A percentile compares a stretch with the other conserved stretches of the same genome.
Conservation (phyloP, 2,329 filamentous ascomycete genomes). For the Chrysoporthe cubensis region DNA sequence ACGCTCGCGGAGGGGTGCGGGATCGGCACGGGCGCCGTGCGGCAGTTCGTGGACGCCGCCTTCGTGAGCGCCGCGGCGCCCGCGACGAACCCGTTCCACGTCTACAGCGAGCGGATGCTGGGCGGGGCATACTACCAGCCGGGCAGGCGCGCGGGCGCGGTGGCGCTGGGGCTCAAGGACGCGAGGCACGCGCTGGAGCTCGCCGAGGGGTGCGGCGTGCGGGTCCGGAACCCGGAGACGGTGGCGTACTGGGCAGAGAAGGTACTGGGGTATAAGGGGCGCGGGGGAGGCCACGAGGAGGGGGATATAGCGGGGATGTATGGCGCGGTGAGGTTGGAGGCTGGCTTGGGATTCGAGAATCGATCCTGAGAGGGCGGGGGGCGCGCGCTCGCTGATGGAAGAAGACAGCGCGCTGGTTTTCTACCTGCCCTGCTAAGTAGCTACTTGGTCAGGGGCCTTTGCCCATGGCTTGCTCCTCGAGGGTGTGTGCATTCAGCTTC, state of each 20-base stretch:
- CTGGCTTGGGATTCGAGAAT: conserved; percentile 18
- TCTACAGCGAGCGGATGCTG: conserved; percentile 10
- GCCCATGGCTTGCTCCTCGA: too few relatives aligned
- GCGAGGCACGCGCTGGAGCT: not conserved
- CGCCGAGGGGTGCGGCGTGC: not conserved
- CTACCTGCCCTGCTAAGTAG: too few relatives aligned
- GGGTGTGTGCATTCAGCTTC: too few relatives aligned
- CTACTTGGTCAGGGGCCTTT: too few relatives aligned
- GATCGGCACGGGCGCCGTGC: not conserved
- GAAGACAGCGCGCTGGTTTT: too few relatives aligned
- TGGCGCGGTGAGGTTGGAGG: conserved; percentile 9
- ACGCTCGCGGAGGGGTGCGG: conserved; percentile 18
- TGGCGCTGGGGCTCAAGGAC: conserved; percentile 11
- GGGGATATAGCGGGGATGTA: conserved; percentile 20
- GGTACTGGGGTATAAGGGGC: not conserved
- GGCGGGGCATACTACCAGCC: conserved; percentile 3
- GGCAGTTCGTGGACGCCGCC: not conserved
- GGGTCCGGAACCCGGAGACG: not conserved
- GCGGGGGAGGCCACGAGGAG: not conserved
- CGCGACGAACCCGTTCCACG: not conserved
- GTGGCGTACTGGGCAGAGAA: conserved; percentile 2
- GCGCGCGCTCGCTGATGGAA: too few relatives aligned
- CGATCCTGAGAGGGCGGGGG: not conserved
- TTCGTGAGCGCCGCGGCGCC: not conserved
- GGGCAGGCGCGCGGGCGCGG: not conserved